These are phyloP conservation scores for Metarhizium rileyi DNA, from an alignment of 2,329 filamentous ascomycete genomes.

Conservation along the genomic window DNA sequence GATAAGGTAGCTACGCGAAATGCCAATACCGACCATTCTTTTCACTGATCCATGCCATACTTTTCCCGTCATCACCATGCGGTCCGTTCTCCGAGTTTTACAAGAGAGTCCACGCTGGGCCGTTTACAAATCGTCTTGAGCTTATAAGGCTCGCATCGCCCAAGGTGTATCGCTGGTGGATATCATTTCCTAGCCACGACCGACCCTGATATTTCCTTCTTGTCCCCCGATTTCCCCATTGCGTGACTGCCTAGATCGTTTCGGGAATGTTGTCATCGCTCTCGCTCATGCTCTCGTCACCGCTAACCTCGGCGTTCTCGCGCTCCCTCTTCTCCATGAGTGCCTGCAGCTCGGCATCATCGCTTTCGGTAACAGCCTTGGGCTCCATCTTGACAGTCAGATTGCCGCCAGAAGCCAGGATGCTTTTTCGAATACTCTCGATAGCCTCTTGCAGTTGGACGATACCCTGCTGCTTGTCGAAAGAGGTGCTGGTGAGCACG, in stretches of 20 bases:
- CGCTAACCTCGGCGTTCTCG: slow-evolving; percentile 95
- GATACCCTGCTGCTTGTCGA: slow-evolving; percentile 87
- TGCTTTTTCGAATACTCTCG: slow-evolving; percentile 71
- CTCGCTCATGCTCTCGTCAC: slow-evolving; percentile 92
- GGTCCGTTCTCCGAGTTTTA: background rate
- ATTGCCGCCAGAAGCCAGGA: slow-evolving; percentile 66
- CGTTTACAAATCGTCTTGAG: background rate
- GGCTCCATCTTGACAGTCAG: slow-evolving; percentile 96
- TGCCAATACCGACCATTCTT: slow-evolving; percentile 1
- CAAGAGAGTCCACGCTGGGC: background rate
- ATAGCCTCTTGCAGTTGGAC: slow-evolving; percentile 81
- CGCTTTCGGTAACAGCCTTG: slow-evolving; percentile 97
- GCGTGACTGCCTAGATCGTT: slow-evolving; percentile 22
- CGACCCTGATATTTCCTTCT: background rate
- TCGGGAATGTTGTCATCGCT: slow-evolving; percentile 69
- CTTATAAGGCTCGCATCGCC: background rate
- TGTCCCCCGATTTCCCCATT: background rate
- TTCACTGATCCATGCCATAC: background rate
- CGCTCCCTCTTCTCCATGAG: slow-evolving; percentile 98
- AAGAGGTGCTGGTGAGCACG: slow-evolving; percentile 87
- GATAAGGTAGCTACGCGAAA: slow-evolving; percentile 2
- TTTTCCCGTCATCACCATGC: background rate
- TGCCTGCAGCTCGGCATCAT: slow-evolving; percentile 92
- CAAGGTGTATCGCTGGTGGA: background rate
- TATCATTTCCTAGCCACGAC: background rate